phyloP scores from a whole-genome alignment of 257 asterid genomes.

The Orobanche coerulescens region DNA sequence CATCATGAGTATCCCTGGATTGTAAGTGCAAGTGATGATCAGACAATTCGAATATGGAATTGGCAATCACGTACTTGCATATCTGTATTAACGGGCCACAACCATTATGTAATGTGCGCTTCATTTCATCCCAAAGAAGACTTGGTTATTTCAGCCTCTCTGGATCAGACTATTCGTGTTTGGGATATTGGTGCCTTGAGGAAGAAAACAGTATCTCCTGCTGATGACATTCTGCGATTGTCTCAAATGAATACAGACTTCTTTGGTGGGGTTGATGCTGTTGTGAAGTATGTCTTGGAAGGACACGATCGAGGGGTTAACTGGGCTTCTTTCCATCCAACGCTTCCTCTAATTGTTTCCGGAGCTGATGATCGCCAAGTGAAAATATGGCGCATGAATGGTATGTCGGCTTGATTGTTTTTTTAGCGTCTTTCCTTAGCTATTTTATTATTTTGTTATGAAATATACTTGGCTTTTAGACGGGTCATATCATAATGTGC shows the following conservation, averaged over 20 bases:
- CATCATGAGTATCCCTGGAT: slow-evolving; percentile 99
- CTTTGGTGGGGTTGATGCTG: slow-evolving; percentile 99
- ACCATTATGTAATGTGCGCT: slow-evolving; percentile 98
- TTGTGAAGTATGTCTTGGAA: slow-evolving; percentile 93
- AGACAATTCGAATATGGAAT: slow-evolving; percentile 96
- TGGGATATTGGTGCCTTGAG: slow-evolving; percentile 97
- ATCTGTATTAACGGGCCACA: slow-evolving; percentile 93
- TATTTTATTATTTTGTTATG: neutral
- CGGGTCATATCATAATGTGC: neutral
- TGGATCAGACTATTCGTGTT: slow-evolving; percentile 97
- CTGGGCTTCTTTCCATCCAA: slow-evolving; percentile 98
- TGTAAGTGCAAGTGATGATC: slow-evolving; percentile 97
- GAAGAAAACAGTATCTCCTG: slow-evolving; percentile 91
- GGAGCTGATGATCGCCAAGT: slow-evolving; percentile 99
- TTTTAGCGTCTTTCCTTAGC: neutral
- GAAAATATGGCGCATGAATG: slow-evolving; percentile 98
- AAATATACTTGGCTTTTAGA: neutral
- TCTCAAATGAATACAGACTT: slow-evolving; percentile 92
- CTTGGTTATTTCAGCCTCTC: slow-evolving; percentile 87
- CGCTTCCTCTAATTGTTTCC: slow-evolving; percentile 91
- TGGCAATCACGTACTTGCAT: slow-evolving; percentile 98
- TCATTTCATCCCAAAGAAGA: slow-evolving; percentile 95
- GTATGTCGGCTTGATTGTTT: slow-evolving; percentile 31
- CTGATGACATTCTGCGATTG: slow-evolving; percentile 78
- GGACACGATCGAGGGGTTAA: slow-evolving; percentile 98